Evolutionary conservation across 2,329 filamentous ascomycete genomes (phyloP).

Genomic region (Trichoderma hamatum): DNA sequence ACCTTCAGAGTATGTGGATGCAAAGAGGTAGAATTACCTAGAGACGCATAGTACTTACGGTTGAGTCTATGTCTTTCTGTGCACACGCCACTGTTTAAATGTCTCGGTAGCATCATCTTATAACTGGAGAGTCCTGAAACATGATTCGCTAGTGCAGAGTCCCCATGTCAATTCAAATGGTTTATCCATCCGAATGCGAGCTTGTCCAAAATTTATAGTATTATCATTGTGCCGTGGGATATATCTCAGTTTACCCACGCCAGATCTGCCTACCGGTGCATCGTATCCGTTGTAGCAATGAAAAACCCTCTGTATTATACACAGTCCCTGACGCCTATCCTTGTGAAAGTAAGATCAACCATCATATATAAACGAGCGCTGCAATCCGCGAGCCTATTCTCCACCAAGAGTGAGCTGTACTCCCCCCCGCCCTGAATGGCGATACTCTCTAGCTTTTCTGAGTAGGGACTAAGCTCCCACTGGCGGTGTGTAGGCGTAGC

Average conservation of each 20-base stretch:
- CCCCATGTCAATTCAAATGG: not conserved
- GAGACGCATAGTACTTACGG: accelerated
- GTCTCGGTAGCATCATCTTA: not conserved
- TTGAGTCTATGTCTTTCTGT: not conserved
- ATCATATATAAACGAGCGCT: not conserved
- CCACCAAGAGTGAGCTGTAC: not conserved
- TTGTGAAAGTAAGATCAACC: conserved; percentile 24
- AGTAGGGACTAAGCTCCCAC: conserved; percentile 29
- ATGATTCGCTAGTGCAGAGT: not conserved
- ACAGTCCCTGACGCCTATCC: conserved; percentile 26
- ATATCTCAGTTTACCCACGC: not conserved
- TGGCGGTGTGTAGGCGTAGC: conserved; percentile 64
- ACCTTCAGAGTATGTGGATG: not conserved
- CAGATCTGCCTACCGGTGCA: not conserved
- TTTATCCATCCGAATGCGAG: not conserved
- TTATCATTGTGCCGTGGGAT: not conserved
- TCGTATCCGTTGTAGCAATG: not conserved
- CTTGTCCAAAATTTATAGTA: not conserved
- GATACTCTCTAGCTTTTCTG: not conserved
- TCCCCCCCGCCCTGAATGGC: not conserved
- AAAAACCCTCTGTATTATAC: conserved; percentile 11
- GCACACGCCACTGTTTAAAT: not conserved
- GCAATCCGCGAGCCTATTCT: not conserved
- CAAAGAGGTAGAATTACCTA: not conserved
- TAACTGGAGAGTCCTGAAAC: not conserved